phyloP scores from a whole-genome alignment of 352 stramenopile species.

The Bremia lactucae region DNA sequence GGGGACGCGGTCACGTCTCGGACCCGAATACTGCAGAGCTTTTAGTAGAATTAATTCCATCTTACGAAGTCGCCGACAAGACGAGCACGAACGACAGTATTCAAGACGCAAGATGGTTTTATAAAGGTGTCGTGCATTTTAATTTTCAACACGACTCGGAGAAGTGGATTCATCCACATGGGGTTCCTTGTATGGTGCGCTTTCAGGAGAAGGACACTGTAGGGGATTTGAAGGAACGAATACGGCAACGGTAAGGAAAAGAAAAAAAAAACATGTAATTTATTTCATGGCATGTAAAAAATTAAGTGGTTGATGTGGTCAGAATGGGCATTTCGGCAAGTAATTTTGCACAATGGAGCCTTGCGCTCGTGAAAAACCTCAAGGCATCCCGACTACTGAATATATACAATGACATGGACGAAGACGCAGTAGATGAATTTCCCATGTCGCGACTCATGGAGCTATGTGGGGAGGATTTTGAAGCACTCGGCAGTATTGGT shows the following conservation, averaged over 20 bases:
- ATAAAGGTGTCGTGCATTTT: conserved; percentile 65
- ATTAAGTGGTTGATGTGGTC: conserved; percentile 4
- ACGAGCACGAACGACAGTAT: background rate
- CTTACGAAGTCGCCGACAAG: conserved; percentile 12
- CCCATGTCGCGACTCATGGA: conserved; percentile 54
- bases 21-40: conserved; percentile 30
- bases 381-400: conserved; percentile 47
- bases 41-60: conserved; percentile 45
- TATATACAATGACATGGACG: conserved; percentile 58
- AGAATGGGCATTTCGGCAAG: conserved; percentile 65
- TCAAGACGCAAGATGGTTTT: conserved; percentile 20
- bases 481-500: conserved; percentile 42
- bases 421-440: conserved; percentile 35
- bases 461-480: conserved; percentile 41
- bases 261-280: no score
- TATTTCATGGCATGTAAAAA: background rate
- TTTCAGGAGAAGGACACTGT: conserved; percentile 61
- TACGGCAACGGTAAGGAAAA: conserved; percentile 52
- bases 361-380: conserved; percentile 66
- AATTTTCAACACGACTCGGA: conserved; percentile 44
- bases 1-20: conserved; percentile 20
- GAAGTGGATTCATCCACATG: conserved; percentile 67
- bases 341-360: conserved; percentile 57
- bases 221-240: conserved; percentile 52
- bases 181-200: conserved; percentile 53